Evolutionary conservation across 176 grass and related monocot genomes (phyloP), one percentile per base, ranked within the genome.

Genomic region (Juncus effusus): DNA sequence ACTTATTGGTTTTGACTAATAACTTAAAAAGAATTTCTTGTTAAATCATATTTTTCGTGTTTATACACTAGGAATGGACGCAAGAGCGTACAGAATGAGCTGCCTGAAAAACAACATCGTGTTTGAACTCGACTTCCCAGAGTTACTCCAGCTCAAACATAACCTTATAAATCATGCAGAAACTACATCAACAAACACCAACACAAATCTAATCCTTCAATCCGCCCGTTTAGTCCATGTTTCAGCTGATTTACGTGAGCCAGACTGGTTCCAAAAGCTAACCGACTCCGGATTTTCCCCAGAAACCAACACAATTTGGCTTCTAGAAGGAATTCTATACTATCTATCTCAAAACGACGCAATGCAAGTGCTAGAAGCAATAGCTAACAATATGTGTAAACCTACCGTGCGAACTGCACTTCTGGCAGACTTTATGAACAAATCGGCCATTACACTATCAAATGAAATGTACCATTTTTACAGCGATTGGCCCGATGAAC

Each of bases 391-490:
- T 12, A 78, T 77, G 47, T 73, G 72, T 10, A 62, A 84, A 50
- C 16, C 16, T 45, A 64, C 61, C 40, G 72, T 83, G 36, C 50
- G 36, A 47, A 74, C 56, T 0, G 65, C 88, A 54, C 88, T 97
- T 70, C 77, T 93, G 10, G 83, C 88, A 4, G 94, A 97, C 73
- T 86, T 97, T 42, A 86, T 97, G 94, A 97, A 97, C 82, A 92
- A 89, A 56, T 92, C 84, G 13, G 80, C 94, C 2, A 50, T 67
- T 0, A 78, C 78, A 1, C 44, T 97, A 61, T 89, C 88, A 7
- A 58, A 67, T 7, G 78, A 85, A 6, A 82, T 80, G 62, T 97
- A 84, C 73, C 94, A 97, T 68, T 97, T 97, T 63, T 86, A 93
- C 79, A 84, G 90, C 51, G 94, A 97, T 36, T 92, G 73, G 64